Percentiles rank a stretch among this genome's conserved stretches.
Conservation (phyloP, 73 alveolate species). For the Uronychia setigera region DNA sequence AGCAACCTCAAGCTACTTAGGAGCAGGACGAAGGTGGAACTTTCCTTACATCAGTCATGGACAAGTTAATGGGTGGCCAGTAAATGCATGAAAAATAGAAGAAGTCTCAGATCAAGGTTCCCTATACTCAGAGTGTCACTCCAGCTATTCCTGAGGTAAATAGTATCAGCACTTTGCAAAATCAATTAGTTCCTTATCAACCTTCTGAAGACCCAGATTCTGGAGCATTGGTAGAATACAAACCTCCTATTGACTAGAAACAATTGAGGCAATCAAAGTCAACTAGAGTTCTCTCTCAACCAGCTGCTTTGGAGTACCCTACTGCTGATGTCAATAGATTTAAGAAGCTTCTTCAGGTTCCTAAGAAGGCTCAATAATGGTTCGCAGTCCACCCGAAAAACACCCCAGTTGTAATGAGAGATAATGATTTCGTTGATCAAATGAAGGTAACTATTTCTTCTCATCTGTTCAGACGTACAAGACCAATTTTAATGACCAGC, state of each 20-base stretch:
- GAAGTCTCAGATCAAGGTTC: background rate
- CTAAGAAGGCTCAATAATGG: background rate
- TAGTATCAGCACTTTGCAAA: too few relatives aligned
- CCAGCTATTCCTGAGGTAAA: too few relatives aligned
- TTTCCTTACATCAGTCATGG: background rate
- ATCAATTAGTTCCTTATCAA: background rate
- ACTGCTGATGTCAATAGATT: background rate
- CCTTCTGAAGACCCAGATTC: background rate
- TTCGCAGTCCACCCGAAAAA: background rate
- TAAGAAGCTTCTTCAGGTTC: background rate
- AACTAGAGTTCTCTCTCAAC: background rate
- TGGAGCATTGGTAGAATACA: background rate
- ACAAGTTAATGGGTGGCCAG: background rate
- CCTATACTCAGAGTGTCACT: too few relatives aligned
- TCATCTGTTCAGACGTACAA: background rate
- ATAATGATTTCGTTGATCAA: background rate
- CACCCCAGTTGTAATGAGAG: background rate
- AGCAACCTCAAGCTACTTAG: background rate
- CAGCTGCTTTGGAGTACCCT: background rate
- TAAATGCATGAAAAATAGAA: too few relatives aligned
- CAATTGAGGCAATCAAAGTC: background rate
- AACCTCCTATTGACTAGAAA: background rate
- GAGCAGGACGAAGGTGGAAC: background rate
- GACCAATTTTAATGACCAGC: background rate
- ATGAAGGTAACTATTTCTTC: background rate